Evolutionary conservation across 2,329 filamentous ascomycete species (phyloP).

Genomic region (Aspergillus sp.): DNA sequence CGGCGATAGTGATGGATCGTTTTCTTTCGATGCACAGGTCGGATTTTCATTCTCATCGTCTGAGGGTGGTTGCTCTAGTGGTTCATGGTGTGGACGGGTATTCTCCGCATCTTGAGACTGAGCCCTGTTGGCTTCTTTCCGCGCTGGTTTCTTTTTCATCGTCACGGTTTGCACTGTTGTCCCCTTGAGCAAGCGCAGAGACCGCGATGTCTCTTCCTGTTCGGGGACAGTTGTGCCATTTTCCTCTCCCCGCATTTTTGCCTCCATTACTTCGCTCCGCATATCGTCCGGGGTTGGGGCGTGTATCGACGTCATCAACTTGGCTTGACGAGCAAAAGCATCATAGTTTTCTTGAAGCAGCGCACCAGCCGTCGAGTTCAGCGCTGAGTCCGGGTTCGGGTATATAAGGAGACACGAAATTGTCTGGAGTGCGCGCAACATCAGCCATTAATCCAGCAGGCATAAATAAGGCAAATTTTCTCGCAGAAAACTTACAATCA

Average conservation of each 20-base stretch:
- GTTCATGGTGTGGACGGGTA: constrained; percentile 11
- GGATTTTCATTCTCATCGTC: constrained; percentile 31
- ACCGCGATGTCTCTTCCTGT: constrained; percentile 24
- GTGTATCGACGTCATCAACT: constrained; percentile 63
- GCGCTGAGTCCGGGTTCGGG: constrained; percentile 63
- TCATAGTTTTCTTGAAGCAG: constrained; percentile 61
- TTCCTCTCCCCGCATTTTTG: constrained; percentile 57
- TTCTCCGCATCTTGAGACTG: constrained; percentile 4
- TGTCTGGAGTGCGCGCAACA: constrained; percentile 38
- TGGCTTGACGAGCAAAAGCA: constrained; percentile 57
- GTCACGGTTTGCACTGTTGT: constrained; percentile 22
- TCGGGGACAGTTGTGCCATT: constrained; percentile 26
- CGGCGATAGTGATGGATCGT: constrained; percentile 45
- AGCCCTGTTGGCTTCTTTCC: constrained; percentile 11
- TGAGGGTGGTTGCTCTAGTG: constrained; percentile 7
- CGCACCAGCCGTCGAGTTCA: constrained; percentile 61
- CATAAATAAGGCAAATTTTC: too few relatives aligned
- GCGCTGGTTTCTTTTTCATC: constrained; percentile 32
- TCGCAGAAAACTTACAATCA: constrained; percentile 41
- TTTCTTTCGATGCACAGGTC: constrained; percentile 48
- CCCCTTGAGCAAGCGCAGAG: constrained; percentile 15
- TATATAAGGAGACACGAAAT: constrained; percentile 64
- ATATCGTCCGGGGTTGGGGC: constrained; percentile 53
- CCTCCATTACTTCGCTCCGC: constrained; percentile 49
- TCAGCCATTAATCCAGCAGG: not conserved